These are phyloP conservation scores for Voacanga thouarsii DNA, from an alignment of 257 asterid species.

Conservation along the genomic window DNA sequence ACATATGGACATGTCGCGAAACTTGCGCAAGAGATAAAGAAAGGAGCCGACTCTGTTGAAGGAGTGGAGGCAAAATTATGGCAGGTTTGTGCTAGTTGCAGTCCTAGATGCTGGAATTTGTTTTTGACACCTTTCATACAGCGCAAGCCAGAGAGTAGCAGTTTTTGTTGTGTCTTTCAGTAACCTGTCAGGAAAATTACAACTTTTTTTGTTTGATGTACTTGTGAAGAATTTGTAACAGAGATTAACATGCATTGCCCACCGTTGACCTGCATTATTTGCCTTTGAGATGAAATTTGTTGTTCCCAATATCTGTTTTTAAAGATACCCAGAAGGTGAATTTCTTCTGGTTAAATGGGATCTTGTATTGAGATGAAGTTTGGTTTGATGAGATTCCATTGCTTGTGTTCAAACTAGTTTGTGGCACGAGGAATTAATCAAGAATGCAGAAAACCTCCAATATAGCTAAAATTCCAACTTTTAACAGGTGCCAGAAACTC, in stretches of 20 bases:
- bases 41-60: conserved; percentile 64
- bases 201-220: background rate
- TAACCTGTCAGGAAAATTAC: background rate
- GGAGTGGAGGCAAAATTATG: conserved; percentile 69
- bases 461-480: background rate
- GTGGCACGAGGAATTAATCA: background rate
- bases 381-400: too few relatives aligned
- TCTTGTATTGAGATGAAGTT: too few relatives aligned
- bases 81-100: conserved; percentile 38
- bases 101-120: background rate
- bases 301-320: too few relatives aligned
- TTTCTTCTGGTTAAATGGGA: too few relatives aligned
- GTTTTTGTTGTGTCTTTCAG: background rate
- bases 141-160: background rate
- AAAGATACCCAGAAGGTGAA: too few relatives aligned
- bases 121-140: background rate
- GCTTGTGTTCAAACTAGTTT: too few relatives aligned
- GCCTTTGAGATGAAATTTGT: too few relatives aligned
- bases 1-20: conserved; percentile 67
- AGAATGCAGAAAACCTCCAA: background rate
- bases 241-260: background rate
- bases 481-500: conserved; percentile 49
- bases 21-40: conserved; percentile 67
- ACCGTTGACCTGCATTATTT: too few relatives aligned
- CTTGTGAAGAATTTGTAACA: background rate